Evolutionary conservation across 345 rosid genomes (phyloP).

Genomic region (Angophora floribunda): DNA sequence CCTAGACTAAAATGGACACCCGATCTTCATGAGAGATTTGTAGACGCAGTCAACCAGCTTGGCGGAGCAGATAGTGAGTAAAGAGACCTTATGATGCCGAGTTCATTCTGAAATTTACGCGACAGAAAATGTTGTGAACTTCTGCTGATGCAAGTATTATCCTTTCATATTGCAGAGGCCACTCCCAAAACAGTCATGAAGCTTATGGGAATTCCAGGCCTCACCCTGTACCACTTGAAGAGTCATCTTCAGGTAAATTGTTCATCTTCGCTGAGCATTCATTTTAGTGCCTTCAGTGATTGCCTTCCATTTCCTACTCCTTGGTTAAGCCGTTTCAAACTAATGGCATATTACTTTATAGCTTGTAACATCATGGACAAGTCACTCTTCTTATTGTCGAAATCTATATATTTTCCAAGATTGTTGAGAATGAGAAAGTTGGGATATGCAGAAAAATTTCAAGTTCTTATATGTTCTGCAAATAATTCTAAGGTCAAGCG

Average conservation of each 20-base stretch:
- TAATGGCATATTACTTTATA: background rate
- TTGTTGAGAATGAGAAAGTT: background rate
- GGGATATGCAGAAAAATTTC: background rate
- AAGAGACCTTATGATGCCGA: background rate
- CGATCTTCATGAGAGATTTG: constrained; percentile 19
- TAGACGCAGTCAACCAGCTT: constrained; percentile 22
- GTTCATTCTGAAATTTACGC: background rate
- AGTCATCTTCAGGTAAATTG: constrained; percentile 23
- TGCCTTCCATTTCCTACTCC: background rate
- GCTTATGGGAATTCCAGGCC: constrained; percentile 28
- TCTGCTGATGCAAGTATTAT: background rate
- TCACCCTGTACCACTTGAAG: constrained; percentile 25
- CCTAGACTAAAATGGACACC: constrained; percentile 24
- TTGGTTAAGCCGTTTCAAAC: background rate
- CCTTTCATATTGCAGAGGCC: constrained; percentile 12
- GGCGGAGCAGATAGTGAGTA: constrained; percentile 25
- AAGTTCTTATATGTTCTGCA: background rate
- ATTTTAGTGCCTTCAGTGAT: background rate
- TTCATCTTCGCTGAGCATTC: background rate
- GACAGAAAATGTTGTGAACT: background rate
- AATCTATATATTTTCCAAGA: background rate
- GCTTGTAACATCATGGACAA: background rate
- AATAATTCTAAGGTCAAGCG: background rate
- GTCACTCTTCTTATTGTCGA: background rate
- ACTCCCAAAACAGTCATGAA: constrained; percentile 25